These are phyloP conservation scores for Cytospora mali DNA, from an alignment of 2,329 filamentous ascomycete species.

Conservation along the genomic window DNA sequence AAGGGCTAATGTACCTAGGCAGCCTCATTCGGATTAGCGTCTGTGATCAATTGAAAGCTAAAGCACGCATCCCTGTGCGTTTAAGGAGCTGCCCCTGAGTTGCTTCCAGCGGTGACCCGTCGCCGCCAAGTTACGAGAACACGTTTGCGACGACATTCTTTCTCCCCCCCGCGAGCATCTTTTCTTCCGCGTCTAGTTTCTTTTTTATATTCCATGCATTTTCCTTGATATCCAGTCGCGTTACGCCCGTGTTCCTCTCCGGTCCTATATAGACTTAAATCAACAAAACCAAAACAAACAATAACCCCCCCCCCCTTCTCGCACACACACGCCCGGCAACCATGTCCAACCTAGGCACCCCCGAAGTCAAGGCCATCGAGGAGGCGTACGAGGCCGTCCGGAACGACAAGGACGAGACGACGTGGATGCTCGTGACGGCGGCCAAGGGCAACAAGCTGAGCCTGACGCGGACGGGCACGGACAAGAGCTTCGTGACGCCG, in stretches of 20 bases:
- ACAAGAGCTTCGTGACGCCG: conserved; percentile 60
- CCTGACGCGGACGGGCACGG: conserved; percentile 60
- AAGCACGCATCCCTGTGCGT: not conserved
- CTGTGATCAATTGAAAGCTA: not conserved
- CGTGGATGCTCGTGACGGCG: conserved; percentile 67
- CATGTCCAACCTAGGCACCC: conserved; percentile 62
- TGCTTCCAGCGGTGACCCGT: not conserved
- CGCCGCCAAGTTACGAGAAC: conserved; percentile 5
- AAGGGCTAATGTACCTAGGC: too few relatives aligned
- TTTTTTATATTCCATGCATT: not conserved
- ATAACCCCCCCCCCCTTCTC: too few relatives aligned
- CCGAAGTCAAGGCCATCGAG: conserved; percentile 51
- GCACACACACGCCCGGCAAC: conserved; percentile 22
- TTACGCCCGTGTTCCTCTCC: not conserved
- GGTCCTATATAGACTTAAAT: not conserved
- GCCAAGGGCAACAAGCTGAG: conserved; percentile 57
- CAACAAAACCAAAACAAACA: too few relatives aligned
- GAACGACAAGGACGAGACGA: conserved; percentile 65
- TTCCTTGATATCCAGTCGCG: not conserved
- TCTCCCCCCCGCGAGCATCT: not conserved
- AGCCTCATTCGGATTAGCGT: not conserved
- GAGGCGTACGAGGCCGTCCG: conserved; percentile 69
- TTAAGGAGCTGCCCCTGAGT: not conserved
- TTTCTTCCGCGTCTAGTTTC: not conserved
- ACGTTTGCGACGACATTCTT: conserved; percentile 19